phyloP scores from a whole-genome alignment of 2,329 filamentous ascomycete genomes.

The Gnomoniopsis smithogilvyi region DNA sequence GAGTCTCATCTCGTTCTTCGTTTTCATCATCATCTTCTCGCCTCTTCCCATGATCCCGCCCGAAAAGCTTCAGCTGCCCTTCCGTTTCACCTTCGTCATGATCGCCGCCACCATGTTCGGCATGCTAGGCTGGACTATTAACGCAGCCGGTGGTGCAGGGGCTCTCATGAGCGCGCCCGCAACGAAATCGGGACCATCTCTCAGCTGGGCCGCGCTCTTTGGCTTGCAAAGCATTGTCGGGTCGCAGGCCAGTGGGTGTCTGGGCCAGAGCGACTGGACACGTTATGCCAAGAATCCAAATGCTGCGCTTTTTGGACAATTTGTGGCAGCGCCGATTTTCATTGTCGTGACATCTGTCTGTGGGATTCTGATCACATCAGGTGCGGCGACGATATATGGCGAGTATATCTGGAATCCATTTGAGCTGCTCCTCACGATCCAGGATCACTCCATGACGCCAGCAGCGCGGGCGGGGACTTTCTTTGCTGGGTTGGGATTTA shows the following conservation, averaged over 20 bases:
- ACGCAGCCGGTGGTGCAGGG: slow-evolving; percentile 26
- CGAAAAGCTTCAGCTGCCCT: slow-evolving; percentile 26
- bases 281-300: slow-evolving; percentile 26
- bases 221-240: slow-evolving; percentile 29
- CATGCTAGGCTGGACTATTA: slow-evolving; percentile 28
- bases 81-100: slow-evolving; percentile 27
- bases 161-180: slow-evolving; percentile 22
- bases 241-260: slow-evolving; percentile 25
- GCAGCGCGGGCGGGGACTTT: slow-evolving; percentile 32
- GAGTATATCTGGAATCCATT: slow-evolving; percentile 37
- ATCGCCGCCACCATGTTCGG: slow-evolving; percentile 29
- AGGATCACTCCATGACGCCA: slow-evolving; percentile 26
- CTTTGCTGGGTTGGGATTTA: slow-evolving; percentile 32
- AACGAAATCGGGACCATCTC: slow-evolving; percentile 23
- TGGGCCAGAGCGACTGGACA: slow-evolving; percentile 32
- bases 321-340: slow-evolving; percentile 31
- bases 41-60: slow-evolving; percentile 28
- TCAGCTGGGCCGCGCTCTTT: slow-evolving; percentile 28
- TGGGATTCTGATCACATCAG: slow-evolving; percentile 35
- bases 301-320: slow-evolving; percentile 27
- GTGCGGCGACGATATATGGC: slow-evolving; percentile 28
- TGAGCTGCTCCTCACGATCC: slow-evolving; percentile 31
- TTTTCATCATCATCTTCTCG: slow-evolving; percentile 26
- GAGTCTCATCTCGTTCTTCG: slow-evolving; percentile 27
- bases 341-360: slow-evolving; percentile 33